Percentiles rank a stretch among this genome's conserved stretches.
phyloP scores from a whole-genome alignment of 768 basidiomycete species.

The Arthromyces matolae region DNA sequence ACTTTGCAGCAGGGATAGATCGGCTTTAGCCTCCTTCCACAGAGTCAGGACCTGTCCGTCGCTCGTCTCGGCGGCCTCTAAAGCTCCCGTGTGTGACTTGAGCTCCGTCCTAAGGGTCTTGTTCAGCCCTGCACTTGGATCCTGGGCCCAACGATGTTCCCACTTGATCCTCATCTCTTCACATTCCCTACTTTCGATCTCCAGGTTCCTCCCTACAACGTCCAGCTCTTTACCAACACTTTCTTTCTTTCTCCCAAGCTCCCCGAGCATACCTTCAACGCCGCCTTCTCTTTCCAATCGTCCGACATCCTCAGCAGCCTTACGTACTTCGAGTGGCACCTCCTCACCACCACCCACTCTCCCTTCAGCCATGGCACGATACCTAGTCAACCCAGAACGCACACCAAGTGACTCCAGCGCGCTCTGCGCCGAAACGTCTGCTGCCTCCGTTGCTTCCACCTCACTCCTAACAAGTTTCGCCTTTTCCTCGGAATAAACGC shows the following conservation, averaged over 20 bases:
- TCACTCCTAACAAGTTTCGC: conserved; percentile 88
- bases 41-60: conserved; percentile 72
- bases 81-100: conserved; percentile 64
- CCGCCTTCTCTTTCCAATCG: conserved; percentile 69
- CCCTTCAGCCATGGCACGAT: conserved; percentile 67
- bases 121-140: conserved; percentile 71
- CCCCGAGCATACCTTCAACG: conserved; percentile 58
- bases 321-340: conserved; percentile 64
- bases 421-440: conserved; percentile 76
- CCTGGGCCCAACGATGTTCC: conserved; percentile 82
- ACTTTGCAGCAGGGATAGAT: conserved; percentile 59
- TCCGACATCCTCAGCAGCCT: conserved; percentile 72
- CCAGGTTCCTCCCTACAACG: conserved; percentile 60
- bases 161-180: conserved; percentile 87
- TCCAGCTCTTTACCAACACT: conserved; percentile 61
- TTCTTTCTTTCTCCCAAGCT: conserved; percentile 57
- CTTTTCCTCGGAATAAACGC: conserved; percentile 97
- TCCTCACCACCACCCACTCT: conserved; percentile 60
- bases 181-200: conserved; percentile 81
- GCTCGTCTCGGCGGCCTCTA: conserved; percentile 74
- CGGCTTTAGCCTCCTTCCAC: conserved; percentile 67
- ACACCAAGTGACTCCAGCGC: conserved; percentile 81
- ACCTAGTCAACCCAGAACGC: conserved; percentile 64
- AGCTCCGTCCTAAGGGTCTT: conserved; percentile 73
- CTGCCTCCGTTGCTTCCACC: conserved; percentile 81